A percentile compares a stretch with the other conserved stretches of the same genome.
Evolutionary conservation across 495 filamentous ascomycete species (phyloP).

Genomic region (Penicillium argentinense): DNA sequence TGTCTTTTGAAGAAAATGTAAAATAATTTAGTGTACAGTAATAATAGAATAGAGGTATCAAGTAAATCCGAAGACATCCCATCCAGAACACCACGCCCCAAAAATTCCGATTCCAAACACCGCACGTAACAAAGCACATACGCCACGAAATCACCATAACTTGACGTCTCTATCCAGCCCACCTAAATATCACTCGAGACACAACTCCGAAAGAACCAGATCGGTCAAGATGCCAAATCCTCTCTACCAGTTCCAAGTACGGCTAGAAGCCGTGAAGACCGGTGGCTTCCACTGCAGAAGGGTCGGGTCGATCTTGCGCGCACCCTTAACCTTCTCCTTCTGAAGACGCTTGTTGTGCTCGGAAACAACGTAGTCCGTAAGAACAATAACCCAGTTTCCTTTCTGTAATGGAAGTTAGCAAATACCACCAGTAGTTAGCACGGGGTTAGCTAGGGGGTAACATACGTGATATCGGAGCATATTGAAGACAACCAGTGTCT

Average conservation of each 20-base stretch:
- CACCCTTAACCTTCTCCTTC: slow-evolving; percentile 73
- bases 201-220: too few relatives aligned
- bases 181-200: too few relatives aligned
- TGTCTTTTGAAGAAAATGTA: not conserved
- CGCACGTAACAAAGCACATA: not conserved
- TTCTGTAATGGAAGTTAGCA: slow-evolving; percentile 52
- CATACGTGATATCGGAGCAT: slow-evolving; percentile 86
- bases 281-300: slow-evolving; percentile 93
- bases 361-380: slow-evolving; percentile 77
- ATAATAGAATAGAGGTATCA: slow-evolving; percentile 2
- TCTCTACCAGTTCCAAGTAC: slow-evolving; percentile 92
- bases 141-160: not conserved
- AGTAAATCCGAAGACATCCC: not conserved
- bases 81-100: slow-evolving; percentile 1
- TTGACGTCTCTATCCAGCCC: too few relatives aligned
- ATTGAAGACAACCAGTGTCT: slow-evolving; percentile 86
- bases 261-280: slow-evolving; percentile 80
- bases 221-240: not conserved
- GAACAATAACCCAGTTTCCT: slow-evolving; percentile 87
- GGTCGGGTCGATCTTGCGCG: slow-evolving; percentile 74
- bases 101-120: not conserved
- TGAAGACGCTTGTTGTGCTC: slow-evolving; percentile 69
- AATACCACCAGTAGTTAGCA: not conserved
- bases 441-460: slow-evolving; percentile 7
- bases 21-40: not conserved